Conservation (phyloP, 805 yeast species). For the Wickerhamiella bombiphila region DNA sequence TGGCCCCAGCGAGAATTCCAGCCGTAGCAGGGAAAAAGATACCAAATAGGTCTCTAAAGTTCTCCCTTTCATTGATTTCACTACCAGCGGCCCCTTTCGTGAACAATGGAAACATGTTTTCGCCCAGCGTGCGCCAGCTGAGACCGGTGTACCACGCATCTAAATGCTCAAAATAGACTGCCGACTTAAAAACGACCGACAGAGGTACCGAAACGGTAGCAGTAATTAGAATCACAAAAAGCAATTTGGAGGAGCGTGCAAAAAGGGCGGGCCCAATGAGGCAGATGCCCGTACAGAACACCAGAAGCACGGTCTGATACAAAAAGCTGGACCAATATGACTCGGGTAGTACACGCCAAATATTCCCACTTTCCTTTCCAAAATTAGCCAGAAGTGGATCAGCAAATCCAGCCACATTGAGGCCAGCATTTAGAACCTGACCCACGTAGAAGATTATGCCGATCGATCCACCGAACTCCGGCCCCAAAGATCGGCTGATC, state of each 20-base stretch:
- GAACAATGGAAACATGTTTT: constrained; percentile 63
- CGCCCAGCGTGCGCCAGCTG: constrained; percentile 47
- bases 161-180: constrained; percentile 30
- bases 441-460: constrained; percentile 92
- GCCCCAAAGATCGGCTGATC: constrained; percentile 90
- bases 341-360: constrained; percentile 47
- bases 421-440: constrained; percentile 73
- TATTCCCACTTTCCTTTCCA: constrained; percentile 43
- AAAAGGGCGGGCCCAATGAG: constrained; percentile 69
- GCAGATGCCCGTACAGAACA: constrained; percentile 61
- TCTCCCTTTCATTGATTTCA: constrained; percentile 44
- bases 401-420: constrained; percentile 89
- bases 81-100: constrained; percentile 92
- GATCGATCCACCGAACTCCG: constrained; percentile 96
- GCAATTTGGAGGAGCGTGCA: constrained; percentile 62
- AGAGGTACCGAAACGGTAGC: constrained; percentile 75
- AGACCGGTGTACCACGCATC: constrained; percentile 51
- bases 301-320: constrained; percentile 58
- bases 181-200: constrained; percentile 50
- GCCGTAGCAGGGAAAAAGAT: constrained; percentile 97
- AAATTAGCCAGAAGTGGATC: constrained; percentile 80
- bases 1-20: constrained; percentile 96
- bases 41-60: constrained; percentile 76
- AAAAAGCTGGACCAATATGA: constrained; percentile 52
- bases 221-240: constrained; percentile 49